Base-by-base conservation (phyloP, 352 stramenopile genomes). In the Peronosclerospora sorghi region DNA sequence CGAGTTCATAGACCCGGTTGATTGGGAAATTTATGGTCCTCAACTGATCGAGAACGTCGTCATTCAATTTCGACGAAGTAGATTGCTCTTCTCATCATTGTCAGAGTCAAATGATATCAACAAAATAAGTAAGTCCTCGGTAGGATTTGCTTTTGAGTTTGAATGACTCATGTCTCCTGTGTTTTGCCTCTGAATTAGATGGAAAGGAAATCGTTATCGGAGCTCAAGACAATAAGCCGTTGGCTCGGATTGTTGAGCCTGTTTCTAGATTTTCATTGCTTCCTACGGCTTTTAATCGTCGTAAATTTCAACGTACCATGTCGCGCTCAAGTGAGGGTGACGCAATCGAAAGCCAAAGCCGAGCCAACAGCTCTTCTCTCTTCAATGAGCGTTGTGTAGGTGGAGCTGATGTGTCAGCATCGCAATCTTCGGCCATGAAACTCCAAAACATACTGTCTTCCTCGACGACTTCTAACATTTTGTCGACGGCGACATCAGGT, bases 11-110 rank as follows among this genome's bases (percentile, higher is more conserved):
- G 81, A 93, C 35, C 81, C 78, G 2, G 81, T 93, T 9, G 81
- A 93, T 49, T 93, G 81, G 81, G 81, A 93, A 51, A 86, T 93
- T 36, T 93, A 88, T 35, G 81, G 81, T 5, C 78, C 78, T 1
- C 75, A 89, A 45, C 55, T 93, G 21, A 81, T 90, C 29, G 70
- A 88, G 44, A 90, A 91, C 41, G 81, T 93, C 19, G 76, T 89
- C 37, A 45, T 86, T 18, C 81, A 91, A 65, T 93, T 90, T 37
- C 70, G 80, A 18, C 89, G 83, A 45, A 86, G 78, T 32, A 75
- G 81, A 6, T 38, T 93, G 21, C 62, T 93, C n/a, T 90, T 91
- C 43, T 90, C 78, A 26, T 88, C 76, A 34, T 45, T 93, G 6
- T 88, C 75, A 0, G 73, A 87, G 45, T 77, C 74, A 8, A 86